These are phyloP conservation scores for Ceratocystis lukuohia DNA, from an alignment of 2,329 filamentous ascomycete genomes.

Conservation along the genomic window DNA sequence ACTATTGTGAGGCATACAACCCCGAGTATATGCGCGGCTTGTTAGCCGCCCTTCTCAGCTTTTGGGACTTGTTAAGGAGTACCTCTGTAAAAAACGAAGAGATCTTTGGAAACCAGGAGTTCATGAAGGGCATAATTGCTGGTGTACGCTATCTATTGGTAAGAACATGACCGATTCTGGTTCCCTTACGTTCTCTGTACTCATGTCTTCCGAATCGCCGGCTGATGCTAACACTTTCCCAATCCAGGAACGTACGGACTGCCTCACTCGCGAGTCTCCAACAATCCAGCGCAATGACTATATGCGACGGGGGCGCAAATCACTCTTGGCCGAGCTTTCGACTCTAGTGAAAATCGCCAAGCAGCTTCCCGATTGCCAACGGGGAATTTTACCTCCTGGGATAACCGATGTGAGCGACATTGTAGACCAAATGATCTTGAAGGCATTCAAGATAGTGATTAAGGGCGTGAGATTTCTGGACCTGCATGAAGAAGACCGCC, in stretches of 20 bases:
- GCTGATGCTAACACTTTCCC: background rate
- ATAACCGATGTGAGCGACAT: conserved; percentile 51
- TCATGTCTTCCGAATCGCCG: background rate
- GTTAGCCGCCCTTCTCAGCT: conserved; percentile 72
- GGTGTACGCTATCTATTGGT: conserved; percentile 83
- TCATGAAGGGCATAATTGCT: conserved; percentile 85
- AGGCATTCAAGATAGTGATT: conserved; percentile 87
- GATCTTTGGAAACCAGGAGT: conserved; percentile 81
- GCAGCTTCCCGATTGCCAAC: conserved; percentile 61
- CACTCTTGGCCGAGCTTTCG: conserved; percentile 76
- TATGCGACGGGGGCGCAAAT: conserved; percentile 71
- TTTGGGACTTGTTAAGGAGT: conserved; percentile 80
- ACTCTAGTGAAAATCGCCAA: conserved; percentile 82
- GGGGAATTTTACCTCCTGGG: conserved; percentile 27
- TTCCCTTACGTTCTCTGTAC: background rate
- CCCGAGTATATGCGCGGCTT: conserved; percentile 75
- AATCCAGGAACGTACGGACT: conserved; percentile 68
- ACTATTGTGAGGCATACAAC: conserved; percentile 94
- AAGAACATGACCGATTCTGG: conserved; percentile 29
- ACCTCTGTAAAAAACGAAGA: conserved; percentile 61
- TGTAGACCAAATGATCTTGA: conserved; percentile 84
- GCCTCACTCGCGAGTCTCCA: conserved; percentile 66
- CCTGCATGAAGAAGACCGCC: conserved; percentile 55
- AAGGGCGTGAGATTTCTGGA: conserved; percentile 84
- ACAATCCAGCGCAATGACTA: conserved; percentile 62